Percentiles rank a stretch among this genome's conserved stretches.
These are phyloP conservation scores for Eucalyptus melliodora DNA, from an alignment of 345 rosid genomes.

Conservation along the genomic window DNA sequence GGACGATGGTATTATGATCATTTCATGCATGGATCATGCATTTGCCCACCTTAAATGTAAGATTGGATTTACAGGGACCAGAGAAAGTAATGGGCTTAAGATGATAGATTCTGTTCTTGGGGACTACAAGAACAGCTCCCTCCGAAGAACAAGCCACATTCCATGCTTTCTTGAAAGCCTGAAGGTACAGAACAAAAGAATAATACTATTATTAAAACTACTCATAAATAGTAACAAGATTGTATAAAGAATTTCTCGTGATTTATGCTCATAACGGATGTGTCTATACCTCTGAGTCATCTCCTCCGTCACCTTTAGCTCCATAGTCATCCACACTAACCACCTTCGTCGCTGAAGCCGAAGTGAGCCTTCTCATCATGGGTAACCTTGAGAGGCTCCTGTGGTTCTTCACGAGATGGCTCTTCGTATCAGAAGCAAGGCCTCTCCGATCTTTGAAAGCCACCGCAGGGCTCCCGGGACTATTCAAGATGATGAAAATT, in stretches of 20 bases:
- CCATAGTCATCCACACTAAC: conserved; percentile 27
- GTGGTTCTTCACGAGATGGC: background rate
- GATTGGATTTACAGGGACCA: conserved; percentile 66
- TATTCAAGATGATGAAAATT: background rate
- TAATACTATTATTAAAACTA: background rate
- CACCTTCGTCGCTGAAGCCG: background rate
- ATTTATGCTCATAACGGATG: background rate
- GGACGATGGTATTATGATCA: background rate
- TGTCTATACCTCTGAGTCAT: conserved; percentile 13
- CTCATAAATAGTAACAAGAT: background rate
- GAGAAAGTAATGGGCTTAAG: conserved; percentile 58
- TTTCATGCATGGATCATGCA: background rate
- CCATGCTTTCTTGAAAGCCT: conserved; percentile 35
- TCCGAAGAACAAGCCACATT: conserved; percentile 36
- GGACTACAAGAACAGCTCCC: conserved; percentile 28
- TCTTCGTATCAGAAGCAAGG: background rate
- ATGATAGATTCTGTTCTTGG: conserved; percentile 31
- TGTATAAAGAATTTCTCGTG: background rate
- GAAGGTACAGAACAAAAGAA: background rate
- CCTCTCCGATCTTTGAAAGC: background rate
- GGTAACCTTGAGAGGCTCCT: background rate
- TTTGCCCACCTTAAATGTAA: conserved; percentile 41
- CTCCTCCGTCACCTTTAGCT: conserved; percentile 21
- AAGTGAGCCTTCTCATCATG: background rate
- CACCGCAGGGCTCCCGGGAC: background rate